These are phyloP conservation scores for Artemisia annua DNA, from an alignment of 129 eudicot genomes.

Conservation along the genomic window DNA sequence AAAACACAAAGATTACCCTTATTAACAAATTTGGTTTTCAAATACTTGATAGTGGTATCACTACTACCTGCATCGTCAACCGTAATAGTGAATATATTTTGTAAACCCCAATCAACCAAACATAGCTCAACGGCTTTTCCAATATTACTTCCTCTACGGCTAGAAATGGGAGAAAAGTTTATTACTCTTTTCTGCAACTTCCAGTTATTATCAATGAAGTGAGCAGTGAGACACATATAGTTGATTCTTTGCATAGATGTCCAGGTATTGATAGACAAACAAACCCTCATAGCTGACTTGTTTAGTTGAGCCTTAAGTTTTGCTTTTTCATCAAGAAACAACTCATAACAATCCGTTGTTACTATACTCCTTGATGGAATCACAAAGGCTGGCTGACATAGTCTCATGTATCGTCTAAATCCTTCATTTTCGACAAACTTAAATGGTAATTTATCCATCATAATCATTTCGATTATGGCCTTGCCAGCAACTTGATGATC, in stretches of 20 bases:
- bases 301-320: constrained; percentile 11
- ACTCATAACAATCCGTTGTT: background rate
- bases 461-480: background rate
- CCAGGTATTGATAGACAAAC: background rate
- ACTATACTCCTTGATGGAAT: constrained; percentile 12
- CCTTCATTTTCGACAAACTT: constrained; percentile 5
- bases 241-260: background rate
- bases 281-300: constrained; percentile 9
- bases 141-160: constrained; percentile 17
- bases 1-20: constrained; percentile 9
- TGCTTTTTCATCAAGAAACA: constrained; percentile 10
- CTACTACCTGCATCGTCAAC: constrained; percentile 31
- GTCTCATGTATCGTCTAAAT: background rate
- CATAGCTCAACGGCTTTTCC: constrained; percentile 20
- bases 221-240: constrained; percentile 18
- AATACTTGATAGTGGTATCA: constrained; percentile 12
- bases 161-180: constrained; percentile 23
- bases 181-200: constrained; percentile 28
- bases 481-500: background rate
- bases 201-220: constrained; percentile 35
- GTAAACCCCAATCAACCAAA: constrained; percentile 28
- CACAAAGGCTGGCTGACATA: constrained; percentile 9
- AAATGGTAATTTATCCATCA: background rate
- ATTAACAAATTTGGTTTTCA: background rate
- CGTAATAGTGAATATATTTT: constrained; percentile 26